Evolutionary conservation across 441 rosid species (phyloP).

Genomic region (Pelargonium citronellum): DNA sequence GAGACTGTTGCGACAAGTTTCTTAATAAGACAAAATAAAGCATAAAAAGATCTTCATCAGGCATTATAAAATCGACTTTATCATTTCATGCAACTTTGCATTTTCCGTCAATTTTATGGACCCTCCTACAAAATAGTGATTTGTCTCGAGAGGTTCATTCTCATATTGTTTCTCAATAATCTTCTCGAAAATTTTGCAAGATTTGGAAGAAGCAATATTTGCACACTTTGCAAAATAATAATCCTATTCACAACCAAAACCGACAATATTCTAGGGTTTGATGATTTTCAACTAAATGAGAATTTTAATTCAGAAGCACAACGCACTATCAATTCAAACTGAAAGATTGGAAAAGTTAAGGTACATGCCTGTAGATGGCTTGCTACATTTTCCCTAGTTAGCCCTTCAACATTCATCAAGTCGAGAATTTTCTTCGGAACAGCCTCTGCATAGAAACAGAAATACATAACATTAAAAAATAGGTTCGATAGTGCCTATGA

Average conservation of each 20-base stretch:
- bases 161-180: conserved; percentile 27
- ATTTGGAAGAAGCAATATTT: too few relatives aligned
- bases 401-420: conserved; percentile 76
- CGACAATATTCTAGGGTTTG: not conserved
- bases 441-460: conserved; percentile 51
- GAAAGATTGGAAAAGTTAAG: conserved; percentile 11
- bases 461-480: too few relatives aligned
- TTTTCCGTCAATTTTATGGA: too few relatives aligned
- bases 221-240: too few relatives aligned
- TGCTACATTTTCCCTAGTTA: conserved; percentile 95
- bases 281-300: not conserved
- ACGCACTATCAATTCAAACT: not conserved
- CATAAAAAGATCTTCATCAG: not conserved
- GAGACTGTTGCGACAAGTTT: not conserved
- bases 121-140: too few relatives aligned
- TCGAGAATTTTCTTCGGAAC: conserved; percentile 95
- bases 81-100: too few relatives aligned
- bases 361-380: conserved; percentile 77
- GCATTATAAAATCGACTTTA: not conserved
- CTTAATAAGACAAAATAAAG: too few relatives aligned
- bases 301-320: not conserved
- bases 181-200: too few relatives aligned
- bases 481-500: too few relatives aligned
- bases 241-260: not conserved
- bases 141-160: conserved; percentile 19